Conservation (phyloP, 208 protist genomes). For the Balamuthia mandrillaris region DNA sequence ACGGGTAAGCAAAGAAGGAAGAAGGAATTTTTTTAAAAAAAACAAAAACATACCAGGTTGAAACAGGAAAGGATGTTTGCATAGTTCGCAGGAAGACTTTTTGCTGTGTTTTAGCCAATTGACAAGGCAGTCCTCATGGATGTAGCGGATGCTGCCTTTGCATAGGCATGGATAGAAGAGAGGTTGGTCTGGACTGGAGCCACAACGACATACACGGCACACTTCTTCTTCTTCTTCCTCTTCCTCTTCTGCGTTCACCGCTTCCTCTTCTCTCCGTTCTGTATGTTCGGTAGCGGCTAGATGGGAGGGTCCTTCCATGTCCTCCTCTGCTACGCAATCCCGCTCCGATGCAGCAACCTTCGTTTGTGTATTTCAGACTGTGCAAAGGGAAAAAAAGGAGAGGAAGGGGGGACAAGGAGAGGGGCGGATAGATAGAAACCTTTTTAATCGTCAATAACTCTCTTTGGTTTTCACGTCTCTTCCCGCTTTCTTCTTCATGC, state of each 20-base stretch:
- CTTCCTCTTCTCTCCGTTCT: too few species aligned
- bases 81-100: slow-evolving; percentile 29
- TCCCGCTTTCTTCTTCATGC: too few species aligned
- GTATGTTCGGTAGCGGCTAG: too few species aligned
- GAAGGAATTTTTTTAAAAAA: neutral
- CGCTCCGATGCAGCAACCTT: too few species aligned
- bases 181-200: neutral
- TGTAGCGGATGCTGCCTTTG: slow-evolving; percentile 12
- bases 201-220: slow-evolving; percentile 5
- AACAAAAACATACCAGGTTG: neutral
- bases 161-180: slow-evolving; percentile 31
- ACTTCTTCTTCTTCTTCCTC: neutral
- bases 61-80: slow-evolving; percentile 27
- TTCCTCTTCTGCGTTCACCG: neutral
- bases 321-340: too few species aligned
- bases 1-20: neutral
- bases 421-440: too few species aligned
- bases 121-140: slow-evolving; percentile 18
- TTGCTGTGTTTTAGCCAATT: slow-evolving; percentile 28
- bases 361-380: too few species aligned
- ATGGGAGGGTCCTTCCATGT: too few species aligned
- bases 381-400: too few species aligned
- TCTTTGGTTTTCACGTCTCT: too few species aligned
- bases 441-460: too few species aligned
- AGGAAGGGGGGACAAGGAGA: too few species aligned